These are phyloP conservation scores for Leccinum ochraceum DNA, from an alignment of 768 basidiomycete genomes.

Conservation along the genomic window DNA sequence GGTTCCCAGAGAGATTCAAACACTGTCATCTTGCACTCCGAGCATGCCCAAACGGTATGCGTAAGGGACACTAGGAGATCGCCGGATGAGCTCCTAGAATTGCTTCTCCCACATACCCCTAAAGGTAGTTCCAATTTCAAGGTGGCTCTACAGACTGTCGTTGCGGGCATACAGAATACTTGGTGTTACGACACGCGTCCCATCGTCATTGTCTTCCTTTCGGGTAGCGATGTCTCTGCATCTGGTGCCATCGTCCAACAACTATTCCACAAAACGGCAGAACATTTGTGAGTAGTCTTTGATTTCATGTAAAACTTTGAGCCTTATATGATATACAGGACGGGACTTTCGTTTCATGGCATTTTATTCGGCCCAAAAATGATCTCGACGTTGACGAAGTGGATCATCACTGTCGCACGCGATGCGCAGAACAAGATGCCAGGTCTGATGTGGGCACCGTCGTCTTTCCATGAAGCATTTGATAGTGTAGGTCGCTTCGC, in stretches of 20 bases:
- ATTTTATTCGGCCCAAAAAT: slow-evolving; percentile 50
- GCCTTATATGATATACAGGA: slow-evolving; percentile 32
- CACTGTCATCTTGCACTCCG: slow-evolving; percentile 50
- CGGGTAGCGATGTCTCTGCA: slow-evolving; percentile 49
- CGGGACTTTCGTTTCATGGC: slow-evolving; percentile 56
- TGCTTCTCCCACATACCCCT: slow-evolving; percentile 36
- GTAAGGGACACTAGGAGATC: slow-evolving; percentile 45
- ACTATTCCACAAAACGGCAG: slow-evolving; percentile 38
- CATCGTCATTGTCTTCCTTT: slow-evolving; percentile 56
- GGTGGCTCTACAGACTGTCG: slow-evolving; percentile 40
- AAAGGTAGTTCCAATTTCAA: slow-evolving; percentile 45
- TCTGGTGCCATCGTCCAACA: slow-evolving; percentile 34
- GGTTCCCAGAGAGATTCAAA: slow-evolving; percentile 50
- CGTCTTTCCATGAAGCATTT: slow-evolving; percentile 50
- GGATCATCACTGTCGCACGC: slow-evolving; percentile 51
- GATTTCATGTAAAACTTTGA: neutral
- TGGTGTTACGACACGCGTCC: slow-evolving; percentile 47
- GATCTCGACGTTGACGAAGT: slow-evolving; percentile 30
- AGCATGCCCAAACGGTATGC: slow-evolving; percentile 25
- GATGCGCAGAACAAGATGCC: slow-evolving; percentile 43
- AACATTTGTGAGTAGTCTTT: slow-evolving; percentile 38
- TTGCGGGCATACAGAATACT: too few species aligned
- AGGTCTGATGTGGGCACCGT: slow-evolving; percentile 30
- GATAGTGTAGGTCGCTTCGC: slow-evolving; percentile 41
- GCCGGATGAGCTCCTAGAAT: slow-evolving; percentile 45